Conservation (phyloP, 805 yeast species). For the Yamadazyma paraphyllophila region DNA sequence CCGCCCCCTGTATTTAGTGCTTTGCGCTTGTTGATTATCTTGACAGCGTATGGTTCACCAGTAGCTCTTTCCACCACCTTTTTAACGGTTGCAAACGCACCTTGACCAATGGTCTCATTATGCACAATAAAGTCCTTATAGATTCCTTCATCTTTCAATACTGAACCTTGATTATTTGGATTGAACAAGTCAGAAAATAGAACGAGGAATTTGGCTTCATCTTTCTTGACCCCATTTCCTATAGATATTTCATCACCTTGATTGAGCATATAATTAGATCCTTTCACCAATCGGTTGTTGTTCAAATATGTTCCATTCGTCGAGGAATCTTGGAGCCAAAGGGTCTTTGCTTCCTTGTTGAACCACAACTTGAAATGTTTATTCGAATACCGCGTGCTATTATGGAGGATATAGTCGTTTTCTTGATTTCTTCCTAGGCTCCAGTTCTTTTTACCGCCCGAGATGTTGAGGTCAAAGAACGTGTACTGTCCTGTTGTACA, state of each 20-base stretch:
- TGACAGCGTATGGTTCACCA: conserved; percentile 86
- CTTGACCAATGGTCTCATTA: conserved; percentile 89
- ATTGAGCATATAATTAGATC: conserved; percentile 73
- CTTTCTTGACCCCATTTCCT: conserved; percentile 80
- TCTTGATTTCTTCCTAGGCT: conserved; percentile 68
- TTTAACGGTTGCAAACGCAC: conserved; percentile 97
- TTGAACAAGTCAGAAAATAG: conserved; percentile 45
- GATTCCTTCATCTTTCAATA: conserved; percentile 50
- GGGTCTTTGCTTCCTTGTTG: conserved; percentile 51
- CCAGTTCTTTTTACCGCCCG: conserved; percentile 49
- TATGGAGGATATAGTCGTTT: conserved; percentile 62
- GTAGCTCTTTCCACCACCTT: conserved; percentile 84
- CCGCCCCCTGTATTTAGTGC: conserved; percentile 60
- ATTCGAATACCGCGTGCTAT: conserved; percentile 66
- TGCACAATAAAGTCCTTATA: conserved; percentile 70
- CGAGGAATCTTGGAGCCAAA: conserved; percentile 70
- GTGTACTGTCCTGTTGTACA: conserved; percentile 59
- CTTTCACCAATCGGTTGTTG: conserved; percentile 67
- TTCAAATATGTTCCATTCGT: conserved; percentile 94
- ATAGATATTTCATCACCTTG: conserved; percentile 94
- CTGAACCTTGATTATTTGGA: conserved; percentile 30
- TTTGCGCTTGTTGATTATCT: conserved; percentile 80
- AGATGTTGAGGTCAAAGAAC: conserved; percentile 41
- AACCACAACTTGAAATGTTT: conserved; percentile 72
- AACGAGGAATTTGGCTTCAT: conserved; percentile 54